Conservation (phyloP, 768 basidiomycete species). For the Podaxis pistillaris region DNA sequence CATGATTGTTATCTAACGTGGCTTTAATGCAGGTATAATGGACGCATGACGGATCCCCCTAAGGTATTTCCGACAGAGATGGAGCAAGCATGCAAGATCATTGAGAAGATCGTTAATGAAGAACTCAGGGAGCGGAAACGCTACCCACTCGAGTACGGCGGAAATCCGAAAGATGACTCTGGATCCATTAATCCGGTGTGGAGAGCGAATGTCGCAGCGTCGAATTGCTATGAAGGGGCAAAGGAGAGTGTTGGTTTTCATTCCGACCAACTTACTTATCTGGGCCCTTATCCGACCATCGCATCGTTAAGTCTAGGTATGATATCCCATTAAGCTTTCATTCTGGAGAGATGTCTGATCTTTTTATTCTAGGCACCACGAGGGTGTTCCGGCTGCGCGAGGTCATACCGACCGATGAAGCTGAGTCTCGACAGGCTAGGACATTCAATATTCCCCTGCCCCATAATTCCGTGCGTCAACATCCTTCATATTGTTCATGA, state of each 20-base stretch:
- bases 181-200: slow-evolving; percentile 35
- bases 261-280: slow-evolving; percentile 76
- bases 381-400: slow-evolving; percentile 75
- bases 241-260: slow-evolving; percentile 83
- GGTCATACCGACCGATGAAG: slow-evolving; percentile 66
- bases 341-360: neutral
- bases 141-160: slow-evolving; percentile 67
- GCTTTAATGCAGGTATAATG: slow-evolving; percentile 67
- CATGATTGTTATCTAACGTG: neutral
- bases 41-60: slow-evolving; percentile 57
- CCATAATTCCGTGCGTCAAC: slow-evolving; percentile 69
- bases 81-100: slow-evolving; percentile 75
- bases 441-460: slow-evolving; percentile 76
- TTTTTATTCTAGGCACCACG: slow-evolving; percentile 49
- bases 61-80: slow-evolving; percentile 58
- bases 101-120: slow-evolving; percentile 70
- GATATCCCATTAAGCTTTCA: slow-evolving; percentile 16
- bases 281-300: slow-evolving; percentile 84
- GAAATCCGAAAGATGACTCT: slow-evolving; percentile 14
- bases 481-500: neutral
- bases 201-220: slow-evolving; percentile 84
- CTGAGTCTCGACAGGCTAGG: slow-evolving; percentile 52
- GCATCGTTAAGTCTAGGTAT: slow-evolving; percentile 79
- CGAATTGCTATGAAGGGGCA: slow-evolving; percentile 81
- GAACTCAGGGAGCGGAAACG: slow-evolving; percentile 63